Base-by-base conservation (phyloP, 192 early-diverging fungal genomes). In the Umbelopsis sp. region DNA sequence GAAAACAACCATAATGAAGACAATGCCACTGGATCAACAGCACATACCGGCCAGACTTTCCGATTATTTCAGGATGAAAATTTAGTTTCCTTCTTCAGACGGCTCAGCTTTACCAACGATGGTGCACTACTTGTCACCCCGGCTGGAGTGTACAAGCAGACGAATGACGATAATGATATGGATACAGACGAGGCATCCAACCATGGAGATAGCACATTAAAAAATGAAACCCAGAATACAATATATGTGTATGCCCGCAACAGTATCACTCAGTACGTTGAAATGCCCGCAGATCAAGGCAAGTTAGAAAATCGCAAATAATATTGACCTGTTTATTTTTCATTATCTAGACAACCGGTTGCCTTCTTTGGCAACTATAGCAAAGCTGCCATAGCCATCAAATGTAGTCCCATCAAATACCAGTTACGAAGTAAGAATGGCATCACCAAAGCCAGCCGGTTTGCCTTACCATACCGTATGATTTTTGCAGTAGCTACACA, bases 401-500 rank as follows among this genome's bases (percentile, higher is more conserved):
- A 88, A 37, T 96, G 91, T 79, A 86, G 79, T 67, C 89, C 90
- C 11, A 70, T 87, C 16, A 61, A 23, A 30, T 67, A 68, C 8
- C 69, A 74, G 6, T 64, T 9, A 30, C 64, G 21, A 46, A 71
- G 45, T 49, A 76, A 41, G 68, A 65, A 11, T 5, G 49, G 23
- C 15, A 52, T 35, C 13, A 49, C 16, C 46, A 61, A 37, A n/a
- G 25, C 55, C 27, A 61, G 55, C 33, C 67, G 81, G 7, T 84
- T 86, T 68, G 73, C 67, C 3, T 71, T 91, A 6, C 82, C 86
- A 12, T 91, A 92, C 70, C 92, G 97, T 0, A 90, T 92, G 75
- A 78, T 97, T 41, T 92, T 91, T 84, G 93, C 94, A 0, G 88
- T 96, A 22, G 95, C 91, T 2, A 90, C 87, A n/a, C 92, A 92